Conservation (phyloP, 2,329 filamentous ascomycete genomes). For the Trichoderma pleuroti region DNA sequence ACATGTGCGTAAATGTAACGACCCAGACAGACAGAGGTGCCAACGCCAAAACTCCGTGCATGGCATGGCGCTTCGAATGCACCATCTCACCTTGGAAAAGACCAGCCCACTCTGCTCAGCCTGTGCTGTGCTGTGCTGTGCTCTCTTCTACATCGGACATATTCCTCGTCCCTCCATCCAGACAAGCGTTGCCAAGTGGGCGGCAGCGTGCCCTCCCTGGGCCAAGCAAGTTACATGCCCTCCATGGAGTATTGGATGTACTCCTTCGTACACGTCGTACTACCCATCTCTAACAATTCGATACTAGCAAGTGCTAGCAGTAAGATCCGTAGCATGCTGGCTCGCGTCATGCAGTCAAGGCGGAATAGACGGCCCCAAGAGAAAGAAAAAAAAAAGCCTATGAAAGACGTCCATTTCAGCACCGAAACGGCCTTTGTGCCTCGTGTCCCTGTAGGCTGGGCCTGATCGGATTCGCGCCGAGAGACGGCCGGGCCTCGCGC, state of each 20-base stretch:
- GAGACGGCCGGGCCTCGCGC: constrained; percentile 6
- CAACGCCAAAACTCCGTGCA: neutral
- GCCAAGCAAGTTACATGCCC: constrained; percentile 8
- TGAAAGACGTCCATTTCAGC: neutral
- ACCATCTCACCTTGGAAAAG: neutral
- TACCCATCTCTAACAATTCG: neutral
- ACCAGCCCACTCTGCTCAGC: neutral
- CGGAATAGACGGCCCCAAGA: neutral
- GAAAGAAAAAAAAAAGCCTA: neutral
- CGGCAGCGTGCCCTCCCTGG: neutral
- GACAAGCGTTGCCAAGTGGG: neutral
- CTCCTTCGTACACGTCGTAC: neutral
- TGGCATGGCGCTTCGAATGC: neutral
- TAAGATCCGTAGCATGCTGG: constrained; percentile 16
- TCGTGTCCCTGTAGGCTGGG: constrained; percentile 3
- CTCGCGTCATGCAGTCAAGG: constrained; percentile 16
- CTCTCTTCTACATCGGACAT: neutral
- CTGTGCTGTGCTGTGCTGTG: too few species aligned
- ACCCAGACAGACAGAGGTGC: neutral
- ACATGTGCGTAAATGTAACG: neutral
- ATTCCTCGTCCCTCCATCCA: neutral
- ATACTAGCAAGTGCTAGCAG: neutral
- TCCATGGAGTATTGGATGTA: neutral
- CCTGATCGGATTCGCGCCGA: constrained; percentile 16
- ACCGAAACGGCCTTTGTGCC: neutral